Evolutionary conservation across 345 rosid genomes (phyloP).

Genomic region (Litchi chinensis): DNA sequence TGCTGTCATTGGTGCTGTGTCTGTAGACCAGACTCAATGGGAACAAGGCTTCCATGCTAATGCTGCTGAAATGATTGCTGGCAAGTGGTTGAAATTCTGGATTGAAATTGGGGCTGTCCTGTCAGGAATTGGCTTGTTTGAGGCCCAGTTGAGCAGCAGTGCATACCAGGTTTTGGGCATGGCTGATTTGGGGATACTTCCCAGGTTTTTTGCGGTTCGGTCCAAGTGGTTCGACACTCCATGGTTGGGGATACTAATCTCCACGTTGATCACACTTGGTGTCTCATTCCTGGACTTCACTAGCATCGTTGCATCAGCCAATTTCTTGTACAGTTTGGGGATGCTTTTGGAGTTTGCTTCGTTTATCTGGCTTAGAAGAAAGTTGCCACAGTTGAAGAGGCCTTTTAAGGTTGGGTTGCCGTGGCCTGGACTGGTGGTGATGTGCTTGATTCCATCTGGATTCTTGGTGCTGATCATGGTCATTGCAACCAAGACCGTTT

Average conservation of each 20-base stretch:
- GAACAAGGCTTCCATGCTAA: constrained; percentile 56
- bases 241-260: constrained; percentile 50
- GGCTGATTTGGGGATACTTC: constrained; percentile 61
- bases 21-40: constrained; percentile 64
- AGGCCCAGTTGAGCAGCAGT: constrained; percentile 81
- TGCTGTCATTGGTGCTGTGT: constrained; percentile 67
- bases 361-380: constrained; percentile 53
- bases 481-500: constrained; percentile 43
- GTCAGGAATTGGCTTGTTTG: constrained; percentile 71
- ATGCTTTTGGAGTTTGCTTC: constrained; percentile 60
- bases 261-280: constrained; percentile 42
- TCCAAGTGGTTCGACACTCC: constrained; percentile 54
- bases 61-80: constrained; percentile 69
- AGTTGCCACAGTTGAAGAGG: constrained; percentile 38
- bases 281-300: constrained; percentile 47
- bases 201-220: constrained; percentile 35
- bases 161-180: constrained; percentile 66
- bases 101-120: constrained; percentile 66
- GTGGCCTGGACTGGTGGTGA: constrained; percentile 40
- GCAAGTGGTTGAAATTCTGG: constrained; percentile 78
- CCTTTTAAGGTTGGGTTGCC: constrained; percentile 47
- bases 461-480: constrained; percentile 50
- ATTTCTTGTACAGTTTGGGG: constrained; percentile 53
- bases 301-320: constrained; percentile 48
- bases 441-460: constrained; percentile 56